Evolutionary conservation across 1,284 basidiomycete genomes (phyloP), one percentile per base, ranked within the genome.

Genomic region (Chalciporus sp.): DNA sequence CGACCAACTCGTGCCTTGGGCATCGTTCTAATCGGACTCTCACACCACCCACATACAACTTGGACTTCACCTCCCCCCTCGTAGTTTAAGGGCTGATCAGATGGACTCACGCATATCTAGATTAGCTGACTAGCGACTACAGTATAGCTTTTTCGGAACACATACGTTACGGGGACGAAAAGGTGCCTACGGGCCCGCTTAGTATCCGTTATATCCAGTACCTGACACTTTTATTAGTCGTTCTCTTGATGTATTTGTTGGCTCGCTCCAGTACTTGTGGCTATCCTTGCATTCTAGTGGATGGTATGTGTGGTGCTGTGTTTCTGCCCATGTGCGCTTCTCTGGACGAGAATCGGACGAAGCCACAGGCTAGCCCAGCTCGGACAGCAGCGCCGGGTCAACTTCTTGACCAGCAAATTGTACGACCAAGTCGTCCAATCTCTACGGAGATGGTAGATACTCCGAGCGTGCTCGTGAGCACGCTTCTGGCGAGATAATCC

Each of bases 221-320:
- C 17, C 12, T 31, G 42, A 47, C 53, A 48, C 40, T 35, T 37
- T 37, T 37, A 37, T 44, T 62, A 53, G 52, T 57, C 60, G 47
- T 56, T 63, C 35, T 39, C 37, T 58, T 7, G 47, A 51, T 64
- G 62, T 66, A 65, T 54, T 61, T 56, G 16, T 56, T 52, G 35
- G 17, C 35, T 29, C 40, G 7, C 23, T 44, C 19, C 7, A 2
- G 11, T 35, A 14, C 14, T 35, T 14, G 3, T 35, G 33, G 42
- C 42, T 31, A 23, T 23, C 23, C n/a, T 35, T 47, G 16, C 16
- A 11, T 31, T 23, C 29, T 39, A 4, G 3, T 31, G 9, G 29
- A 16, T 4, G 12, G 31, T 31, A 16, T 33, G 31, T 33, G 31
- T 6, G 31, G 12, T 31, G 3, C 23, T 23, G 23, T 23, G 23